phyloP scores from a whole-genome alignment of 129 eudicot genomes.

The Chrysanthemum seticuspe region DNA sequence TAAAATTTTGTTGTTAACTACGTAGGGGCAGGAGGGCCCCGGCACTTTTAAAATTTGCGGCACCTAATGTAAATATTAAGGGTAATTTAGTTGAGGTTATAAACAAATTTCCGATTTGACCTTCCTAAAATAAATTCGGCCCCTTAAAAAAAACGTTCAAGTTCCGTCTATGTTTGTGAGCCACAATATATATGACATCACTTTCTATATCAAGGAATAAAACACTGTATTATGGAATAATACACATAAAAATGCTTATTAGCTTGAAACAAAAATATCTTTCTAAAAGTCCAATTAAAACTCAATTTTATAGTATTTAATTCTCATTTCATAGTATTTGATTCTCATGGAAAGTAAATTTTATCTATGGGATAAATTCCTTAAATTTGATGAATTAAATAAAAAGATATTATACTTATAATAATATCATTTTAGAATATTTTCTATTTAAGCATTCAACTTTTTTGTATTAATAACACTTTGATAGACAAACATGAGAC shows the following conservation, averaged over 20 bases:
- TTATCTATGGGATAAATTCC: constrained; percentile 21
- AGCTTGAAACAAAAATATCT: background rate
- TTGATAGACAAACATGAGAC: background rate
- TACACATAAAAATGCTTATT: background rate
- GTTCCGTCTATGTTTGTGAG: too few species aligned
- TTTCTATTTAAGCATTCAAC: background rate
- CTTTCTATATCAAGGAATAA: too few species aligned
- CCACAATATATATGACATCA: too few species aligned
- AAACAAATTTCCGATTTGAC: too few species aligned
- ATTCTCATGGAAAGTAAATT: constrained; percentile 16
- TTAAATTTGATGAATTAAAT: constrained; percentile 4
- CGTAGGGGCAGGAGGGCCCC: too few species aligned
- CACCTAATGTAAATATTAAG: too few species aligned
- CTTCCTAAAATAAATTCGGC: too few species aligned
- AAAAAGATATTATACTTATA: background rate
- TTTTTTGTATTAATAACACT: too few species aligned
- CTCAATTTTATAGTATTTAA: background rate
- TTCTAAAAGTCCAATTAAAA: background rate
- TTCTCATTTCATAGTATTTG: constrained; percentile 4
- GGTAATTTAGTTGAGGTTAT: too few species aligned
- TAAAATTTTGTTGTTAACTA: too few species aligned
- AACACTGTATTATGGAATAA: background rate
- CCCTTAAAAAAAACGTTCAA: too few species aligned
- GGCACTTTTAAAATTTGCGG: too few species aligned
- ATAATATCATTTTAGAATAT: background rate